These are phyloP conservation scores for Chaetomium globosum DNA, from an alignment of 2,329 filamentous ascomycete species.

Conservation along the genomic window DNA sequence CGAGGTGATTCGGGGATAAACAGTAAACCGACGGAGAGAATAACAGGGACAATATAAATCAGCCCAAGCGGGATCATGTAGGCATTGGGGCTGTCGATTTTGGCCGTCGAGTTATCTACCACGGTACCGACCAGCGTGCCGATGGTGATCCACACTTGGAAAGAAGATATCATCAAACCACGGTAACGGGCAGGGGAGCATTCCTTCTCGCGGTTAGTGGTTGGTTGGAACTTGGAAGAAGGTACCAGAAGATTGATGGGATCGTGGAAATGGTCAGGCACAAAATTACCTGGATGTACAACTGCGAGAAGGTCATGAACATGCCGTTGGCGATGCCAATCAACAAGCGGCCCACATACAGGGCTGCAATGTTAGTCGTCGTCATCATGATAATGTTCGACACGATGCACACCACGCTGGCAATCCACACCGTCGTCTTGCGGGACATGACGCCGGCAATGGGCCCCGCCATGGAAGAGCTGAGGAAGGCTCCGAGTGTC, in stretches of 20 bases:
- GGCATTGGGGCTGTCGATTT: constrained; percentile 41
- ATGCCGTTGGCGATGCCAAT: constrained; percentile 59
- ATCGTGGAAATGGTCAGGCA: no score
- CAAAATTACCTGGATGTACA: constrained; percentile 41
- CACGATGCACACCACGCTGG: constrained; percentile 52
- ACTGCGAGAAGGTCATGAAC: constrained; percentile 54
- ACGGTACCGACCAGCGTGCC: constrained; percentile 49
- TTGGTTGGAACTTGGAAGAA: neutral
- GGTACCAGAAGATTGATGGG: no score
- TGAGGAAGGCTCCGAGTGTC: constrained; percentile 41
- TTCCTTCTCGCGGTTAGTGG: constrained; percentile 27
- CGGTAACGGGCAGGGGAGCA: constrained; percentile 37
- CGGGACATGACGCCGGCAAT: constrained; percentile 42
- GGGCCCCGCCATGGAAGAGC: constrained; percentile 46
- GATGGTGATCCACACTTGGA: constrained; percentile 39
- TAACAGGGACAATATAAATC: constrained; percentile 44
- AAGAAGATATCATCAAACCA: constrained; percentile 44
- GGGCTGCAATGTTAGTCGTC: constrained; percentile 52
- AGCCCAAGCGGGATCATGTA: constrained; percentile 47
- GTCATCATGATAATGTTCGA: constrained; percentile 61
- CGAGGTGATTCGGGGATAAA: constrained; percentile 48
- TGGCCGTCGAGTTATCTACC: constrained; percentile 52
- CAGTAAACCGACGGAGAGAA: constrained; percentile 43
- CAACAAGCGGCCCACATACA: constrained; percentile 57
- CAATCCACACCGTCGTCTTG: constrained; percentile 48